phyloP scores from a whole-genome alignment of 176 grass and related monocot genomes.

The Oryza meyeriana region DNA sequence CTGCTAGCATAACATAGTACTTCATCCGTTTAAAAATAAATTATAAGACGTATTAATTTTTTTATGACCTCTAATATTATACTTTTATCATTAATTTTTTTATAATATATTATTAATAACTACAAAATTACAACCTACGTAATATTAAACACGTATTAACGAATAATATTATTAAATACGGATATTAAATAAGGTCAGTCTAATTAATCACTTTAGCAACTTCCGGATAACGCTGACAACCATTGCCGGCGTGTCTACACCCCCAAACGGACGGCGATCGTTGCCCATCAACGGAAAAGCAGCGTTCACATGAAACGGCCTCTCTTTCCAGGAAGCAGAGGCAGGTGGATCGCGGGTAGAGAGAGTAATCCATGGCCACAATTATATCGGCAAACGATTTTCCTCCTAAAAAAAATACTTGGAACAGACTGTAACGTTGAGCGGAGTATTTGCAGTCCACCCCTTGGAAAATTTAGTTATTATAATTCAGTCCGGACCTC shows the following conservation, averaged over 20 bases:
- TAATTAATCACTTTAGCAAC: not conserved
- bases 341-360: not conserved
- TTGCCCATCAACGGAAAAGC: not conserved
- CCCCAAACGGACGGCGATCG: constrained; percentile 14
- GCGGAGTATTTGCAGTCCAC: not conserved
- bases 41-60: too few relatives aligned
- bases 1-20: not conserved
- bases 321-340: not conserved
- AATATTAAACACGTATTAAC: too few relatives aligned
- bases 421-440: not conserved
- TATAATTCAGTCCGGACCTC: not conserved
- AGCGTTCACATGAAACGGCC: not conserved
- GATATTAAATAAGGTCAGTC: not conserved
- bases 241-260: not conserved
- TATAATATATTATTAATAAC: too few relatives aligned
- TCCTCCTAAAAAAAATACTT: not conserved
- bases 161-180: too few relatives aligned
- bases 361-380: not conserved
- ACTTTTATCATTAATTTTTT: too few relatives aligned
- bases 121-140: too few relatives aligned
- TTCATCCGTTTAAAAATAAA: too few relatives aligned
- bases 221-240: constrained; percentile 7
- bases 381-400: not conserved
- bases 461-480: not conserved
- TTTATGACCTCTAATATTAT: too few relatives aligned